Evolutionary conservation across 257 asterid species (phyloP).

Genomic region (Solanum dulcamara): DNA sequence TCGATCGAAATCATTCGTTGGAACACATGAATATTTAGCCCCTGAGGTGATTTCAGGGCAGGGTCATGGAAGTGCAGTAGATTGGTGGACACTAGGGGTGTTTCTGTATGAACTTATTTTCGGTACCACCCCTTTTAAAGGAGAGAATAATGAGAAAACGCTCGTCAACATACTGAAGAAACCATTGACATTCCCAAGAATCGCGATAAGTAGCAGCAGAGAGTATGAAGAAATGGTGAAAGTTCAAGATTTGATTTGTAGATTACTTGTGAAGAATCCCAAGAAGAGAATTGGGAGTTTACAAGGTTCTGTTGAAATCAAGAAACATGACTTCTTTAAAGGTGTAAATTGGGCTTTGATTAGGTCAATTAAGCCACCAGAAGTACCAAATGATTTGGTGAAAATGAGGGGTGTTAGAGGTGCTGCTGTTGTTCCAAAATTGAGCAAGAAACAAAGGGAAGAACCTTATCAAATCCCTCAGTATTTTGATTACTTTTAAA

Average conservation of each 20-base stretch:
- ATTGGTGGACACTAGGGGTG: conserved; percentile 83
- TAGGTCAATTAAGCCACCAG: conserved; percentile 37
- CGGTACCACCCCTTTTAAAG: conserved; percentile 58
- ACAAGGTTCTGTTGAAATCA: conserved; percentile 63
- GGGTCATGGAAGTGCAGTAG: conserved; percentile 83
- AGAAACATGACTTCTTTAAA: conserved; percentile 51
- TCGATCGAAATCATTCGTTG: conserved; percentile 68
- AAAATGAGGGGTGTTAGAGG: conserved; percentile 5
- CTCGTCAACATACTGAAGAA: conserved; percentile 56
- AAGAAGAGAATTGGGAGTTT: conserved; percentile 45
- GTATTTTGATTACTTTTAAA: conserved; percentile 35
- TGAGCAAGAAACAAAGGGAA: conserved; percentile 33
- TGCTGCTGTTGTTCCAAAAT: background rate
- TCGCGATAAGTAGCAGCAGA: conserved; percentile 11
- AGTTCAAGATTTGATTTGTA: conserved; percentile 50
- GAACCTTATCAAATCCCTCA: conserved; percentile 34
- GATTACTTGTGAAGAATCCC: conserved; percentile 53
- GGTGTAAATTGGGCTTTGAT: conserved; percentile 80
- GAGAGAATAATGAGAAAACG: conserved; percentile 66
- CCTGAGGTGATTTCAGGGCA: conserved; percentile 82
- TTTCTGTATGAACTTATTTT: conserved; percentile 52
- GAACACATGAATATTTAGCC: conserved; percentile 77
- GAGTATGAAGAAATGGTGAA: conserved; percentile 25
- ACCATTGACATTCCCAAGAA: conserved; percentile 40
- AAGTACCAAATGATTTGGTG: conserved; percentile 18